Evolutionary conservation across 2,329 filamentous ascomycete genomes (phyloP).

Genomic region (Cytospora chrysosperma): DNA sequence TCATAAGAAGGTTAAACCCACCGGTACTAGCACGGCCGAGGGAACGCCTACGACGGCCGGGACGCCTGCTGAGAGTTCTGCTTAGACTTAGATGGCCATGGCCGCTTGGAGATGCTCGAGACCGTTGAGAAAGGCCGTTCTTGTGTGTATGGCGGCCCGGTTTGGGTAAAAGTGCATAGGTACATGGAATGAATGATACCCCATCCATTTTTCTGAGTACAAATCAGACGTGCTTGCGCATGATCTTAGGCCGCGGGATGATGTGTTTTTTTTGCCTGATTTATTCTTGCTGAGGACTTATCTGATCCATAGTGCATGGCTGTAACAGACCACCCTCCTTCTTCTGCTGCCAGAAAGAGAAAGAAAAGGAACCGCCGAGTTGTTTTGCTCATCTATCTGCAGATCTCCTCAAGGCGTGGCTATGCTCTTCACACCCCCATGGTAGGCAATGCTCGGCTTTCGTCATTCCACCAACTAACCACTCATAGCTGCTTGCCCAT

Average conservation of each 20-base stretch:
- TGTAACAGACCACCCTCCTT: not conserved
- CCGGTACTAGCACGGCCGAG: conserved; percentile 16
- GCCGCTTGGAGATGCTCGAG: not conserved
- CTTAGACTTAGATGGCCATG: not conserved
- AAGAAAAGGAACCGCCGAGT: not conserved
- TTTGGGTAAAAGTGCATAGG: conserved; percentile 5
- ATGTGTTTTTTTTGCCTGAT: not conserved
- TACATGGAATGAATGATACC: conserved; percentile 21
- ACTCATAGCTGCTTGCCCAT: conserved; percentile 87
- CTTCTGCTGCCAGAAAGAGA: not conserved
- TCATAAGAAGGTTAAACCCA: conserved; percentile 54
- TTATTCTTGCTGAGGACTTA: not conserved
- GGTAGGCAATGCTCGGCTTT: not conserved
- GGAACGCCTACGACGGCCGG: conserved; percentile 16
- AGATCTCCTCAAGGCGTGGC: not conserved
- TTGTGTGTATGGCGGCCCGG: not conserved
- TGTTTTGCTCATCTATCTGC: not conserved
- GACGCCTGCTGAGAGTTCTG: conserved; percentile 4
- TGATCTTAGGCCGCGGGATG: not conserved
- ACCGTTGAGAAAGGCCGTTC: not conserved
- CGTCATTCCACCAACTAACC: not conserved
- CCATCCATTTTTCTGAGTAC: conserved; percentile 4
- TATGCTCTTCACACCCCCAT: not conserved
- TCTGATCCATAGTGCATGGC: not conserved
- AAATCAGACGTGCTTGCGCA: not conserved